Evolutionary conservation across 2,329 filamentous ascomycete species (phyloP), one percentile per base, ranked within the genome.

Genomic region (Alternaria sp.): DNA sequence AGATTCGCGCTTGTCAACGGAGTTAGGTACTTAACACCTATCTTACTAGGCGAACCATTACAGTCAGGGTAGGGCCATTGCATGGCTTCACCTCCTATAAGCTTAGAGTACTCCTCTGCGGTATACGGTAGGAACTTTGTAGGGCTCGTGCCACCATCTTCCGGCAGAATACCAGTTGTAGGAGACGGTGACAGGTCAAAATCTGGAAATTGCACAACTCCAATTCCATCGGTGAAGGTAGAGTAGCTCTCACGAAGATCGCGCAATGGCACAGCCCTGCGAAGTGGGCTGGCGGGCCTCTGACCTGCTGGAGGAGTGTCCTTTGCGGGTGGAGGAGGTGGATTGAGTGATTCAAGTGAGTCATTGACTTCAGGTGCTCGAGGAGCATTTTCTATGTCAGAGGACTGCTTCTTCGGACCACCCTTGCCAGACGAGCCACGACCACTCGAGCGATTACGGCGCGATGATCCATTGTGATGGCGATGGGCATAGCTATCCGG

Each of bases 301-400:
- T 34, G 55, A 22, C 34, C 61, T 65, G 32, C 20, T 49, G 42
- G 48, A 32, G 81, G 81, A 0, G 81, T 82, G 59, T 82, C 78
- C 57, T 83, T 82, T 14, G 76, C 71, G 6, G 80, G 80, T 20
- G 81, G 81, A 3, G 80, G 81, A 5, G 81, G 80, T 12, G 80
- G 72, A 9, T 55, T 32, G 8, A 57, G 52, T 20, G 60, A 63
- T n/a, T 66, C 65, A 18, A 59, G 54, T 1, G 66, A 64, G 5
- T 54, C 26, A 5, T 48, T 57, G 18, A 49, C 9, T n/a, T 42
- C 11, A 4, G 44, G 22, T 18, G 47, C 39, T 8, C 39, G 60
- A 6, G 54, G 51, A 14, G 18, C 48, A 7, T 61, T 56, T 42
- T 61, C 57, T 34, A 28, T 42, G 38, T 58, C 46, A n/a, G 39